These are phyloP conservation scores for Hippophae gyantsensis DNA, from an alignment of 306 rosid genomes.

Conservation along the genomic window DNA sequence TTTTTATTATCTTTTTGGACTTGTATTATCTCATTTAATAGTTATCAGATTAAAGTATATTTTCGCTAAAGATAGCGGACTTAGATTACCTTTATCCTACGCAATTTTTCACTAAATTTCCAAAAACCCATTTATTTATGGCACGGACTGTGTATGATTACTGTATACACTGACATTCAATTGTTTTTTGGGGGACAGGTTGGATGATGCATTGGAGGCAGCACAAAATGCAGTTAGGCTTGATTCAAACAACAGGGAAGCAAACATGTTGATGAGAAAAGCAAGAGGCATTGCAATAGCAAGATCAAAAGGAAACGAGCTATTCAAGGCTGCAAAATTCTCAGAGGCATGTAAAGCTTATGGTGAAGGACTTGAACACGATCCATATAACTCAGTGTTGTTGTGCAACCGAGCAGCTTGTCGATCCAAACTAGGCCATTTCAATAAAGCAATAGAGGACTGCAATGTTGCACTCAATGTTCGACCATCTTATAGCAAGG, in stretches of 20 bases:
- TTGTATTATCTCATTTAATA: too few relatives aligned
- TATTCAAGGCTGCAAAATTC: constrained; percentile 58
- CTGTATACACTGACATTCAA: not conserved
- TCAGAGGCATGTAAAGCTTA: constrained; percentile 65
- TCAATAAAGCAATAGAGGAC: constrained; percentile 60
- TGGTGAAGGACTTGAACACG: constrained; percentile 71
- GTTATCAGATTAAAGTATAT: too few relatives aligned
- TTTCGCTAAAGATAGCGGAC: too few relatives aligned
- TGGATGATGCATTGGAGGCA: constrained; percentile 68
- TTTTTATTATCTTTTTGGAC: too few relatives aligned
- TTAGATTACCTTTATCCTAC: too few relatives aligned
- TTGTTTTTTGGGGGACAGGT: constrained; percentile 27
- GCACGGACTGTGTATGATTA: not conserved
- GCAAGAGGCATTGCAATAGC: constrained; percentile 41
- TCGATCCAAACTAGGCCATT: constrained; percentile 53
- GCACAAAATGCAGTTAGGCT: constrained; percentile 45
- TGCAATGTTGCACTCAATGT: constrained; percentile 54
- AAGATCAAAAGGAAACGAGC: constrained; percentile 60
- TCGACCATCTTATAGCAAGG: constrained; percentile 65
- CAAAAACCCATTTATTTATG: not conserved
- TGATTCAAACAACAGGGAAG: constrained; percentile 56
- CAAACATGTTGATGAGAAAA: constrained; percentile 35
- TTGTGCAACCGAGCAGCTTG: constrained; percentile 80
- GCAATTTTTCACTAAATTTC: too few relatives aligned
- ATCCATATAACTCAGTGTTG: constrained; percentile 54